A percentile compares a stretch with the other conserved stretches of the same genome.
phyloP scores from a whole-genome alignment of 176 grass and related monocot genomes.

The Triticum timopheevii region DNA sequence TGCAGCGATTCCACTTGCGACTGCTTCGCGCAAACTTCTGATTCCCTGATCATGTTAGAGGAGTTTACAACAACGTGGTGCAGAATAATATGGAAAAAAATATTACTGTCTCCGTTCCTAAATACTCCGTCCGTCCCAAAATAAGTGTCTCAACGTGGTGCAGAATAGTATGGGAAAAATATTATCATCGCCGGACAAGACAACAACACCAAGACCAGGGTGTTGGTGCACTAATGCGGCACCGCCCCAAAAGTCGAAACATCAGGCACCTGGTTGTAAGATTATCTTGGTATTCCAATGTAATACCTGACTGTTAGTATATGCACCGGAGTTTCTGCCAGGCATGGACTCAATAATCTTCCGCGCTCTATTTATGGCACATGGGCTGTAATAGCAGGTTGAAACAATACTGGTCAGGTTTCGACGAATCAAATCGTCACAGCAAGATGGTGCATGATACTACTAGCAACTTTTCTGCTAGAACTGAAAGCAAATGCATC shows the following conservation, averaged over 20 bases:
- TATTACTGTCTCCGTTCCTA: too few species aligned
- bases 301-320: slow-evolving; percentile 57
- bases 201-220: not conserved
- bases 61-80: not conserved
- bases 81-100: not conserved
- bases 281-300: not conserved
- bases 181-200: not conserved
- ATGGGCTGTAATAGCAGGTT: slow-evolving; percentile 39
- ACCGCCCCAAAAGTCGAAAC: not conserved
- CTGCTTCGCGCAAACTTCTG: slow-evolving; percentile 50
- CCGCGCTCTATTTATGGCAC: slow-evolving; percentile 52
- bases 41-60: slow-evolving; percentile 40
- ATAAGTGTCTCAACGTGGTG: too few species aligned
- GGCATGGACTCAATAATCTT: slow-evolving; percentile 49
- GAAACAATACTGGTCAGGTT: not conserved
- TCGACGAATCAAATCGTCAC: too few species aligned
- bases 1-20: slow-evolving; percentile 56
- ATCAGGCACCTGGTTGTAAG: not conserved
- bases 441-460: too few species aligned
- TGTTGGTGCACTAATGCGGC: too few species aligned
- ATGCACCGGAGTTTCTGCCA: slow-evolving; percentile 46
- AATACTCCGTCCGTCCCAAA: too few species aligned
- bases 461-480: not conserved
- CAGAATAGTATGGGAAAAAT: not conserved
- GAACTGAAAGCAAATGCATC: not conserved